Evolutionary conservation across 73 alveolate species (phyloP).

Genomic region (Paramecium sexaurelia): DNA sequence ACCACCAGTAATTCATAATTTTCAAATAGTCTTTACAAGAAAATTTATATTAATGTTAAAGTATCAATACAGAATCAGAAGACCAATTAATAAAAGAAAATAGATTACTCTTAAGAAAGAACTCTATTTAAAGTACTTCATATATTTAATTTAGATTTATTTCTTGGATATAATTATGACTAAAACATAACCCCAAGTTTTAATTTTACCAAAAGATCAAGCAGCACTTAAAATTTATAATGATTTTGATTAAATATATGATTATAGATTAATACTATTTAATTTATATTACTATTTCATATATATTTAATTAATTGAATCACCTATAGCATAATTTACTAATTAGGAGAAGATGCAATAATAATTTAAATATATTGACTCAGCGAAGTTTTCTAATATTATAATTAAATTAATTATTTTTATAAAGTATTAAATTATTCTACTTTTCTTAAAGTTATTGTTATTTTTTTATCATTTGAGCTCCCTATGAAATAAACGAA

Average conservation of each 20-base stretch:
- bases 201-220: not conserved
- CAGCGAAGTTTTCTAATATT: too few species aligned
- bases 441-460: too few species aligned
- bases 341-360: too few species aligned
- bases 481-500: too few species aligned
- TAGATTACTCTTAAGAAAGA: constrained; percentile 63
- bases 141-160: not conserved
- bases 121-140: constrained; percentile 61
- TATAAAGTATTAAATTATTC: too few species aligned
- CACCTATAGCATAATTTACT: too few species aligned
- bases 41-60: not conserved
- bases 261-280: not conserved
- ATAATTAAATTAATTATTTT: too few species aligned
- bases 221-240: not conserved
- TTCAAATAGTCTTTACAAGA: not conserved
- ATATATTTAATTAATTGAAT: too few species aligned
- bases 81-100: constrained; percentile 52
- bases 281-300: not conserved
- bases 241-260: not conserved
- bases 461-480: too few species aligned
- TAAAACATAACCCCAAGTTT: not conserved
- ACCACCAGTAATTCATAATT: constrained; percentile 50
- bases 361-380: too few species aligned
- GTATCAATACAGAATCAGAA: constrained; percentile 16
- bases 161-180: not conserved